phyloP scores from a whole-genome alignment of 163 green algal species.

The Coccomyxa subellipsoidea region DNA sequence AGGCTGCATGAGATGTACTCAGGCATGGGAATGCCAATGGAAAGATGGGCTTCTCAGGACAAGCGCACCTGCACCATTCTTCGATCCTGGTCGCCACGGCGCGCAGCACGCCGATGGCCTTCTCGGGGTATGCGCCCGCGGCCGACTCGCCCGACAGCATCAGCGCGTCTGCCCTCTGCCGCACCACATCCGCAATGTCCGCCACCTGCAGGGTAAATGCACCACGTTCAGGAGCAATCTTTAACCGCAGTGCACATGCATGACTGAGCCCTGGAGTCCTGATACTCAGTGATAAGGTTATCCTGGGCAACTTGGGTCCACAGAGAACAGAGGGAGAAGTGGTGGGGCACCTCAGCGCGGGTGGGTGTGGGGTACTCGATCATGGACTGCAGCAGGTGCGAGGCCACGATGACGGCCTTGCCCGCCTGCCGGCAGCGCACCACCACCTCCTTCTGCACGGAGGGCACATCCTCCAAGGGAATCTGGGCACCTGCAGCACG shows the following conservation, averaged over 20 bases:
- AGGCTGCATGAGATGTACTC: too few species aligned
- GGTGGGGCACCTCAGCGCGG: conserved; percentile 58
- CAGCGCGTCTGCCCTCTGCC: conserved; percentile 72
- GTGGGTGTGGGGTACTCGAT: conserved; percentile 77
- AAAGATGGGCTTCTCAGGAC: too few species aligned
- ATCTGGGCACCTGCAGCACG: conserved; percentile 65
- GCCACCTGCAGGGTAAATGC: conserved; percentile 37
- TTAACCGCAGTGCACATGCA: too few species aligned
- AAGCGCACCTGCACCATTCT: conserved; percentile 50
- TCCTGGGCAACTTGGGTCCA: too few species aligned
- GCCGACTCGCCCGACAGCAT: conserved; percentile 81
- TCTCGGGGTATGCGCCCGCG: conserved; percentile 60
- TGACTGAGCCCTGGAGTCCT: too few species aligned
- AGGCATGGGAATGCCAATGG: too few species aligned
- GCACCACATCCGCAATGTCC: conserved; percentile 74
- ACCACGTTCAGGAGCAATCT: background rate
- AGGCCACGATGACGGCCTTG: conserved; percentile 79
- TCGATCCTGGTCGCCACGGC: conserved; percentile 59
- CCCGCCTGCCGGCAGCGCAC: conserved; percentile 51
- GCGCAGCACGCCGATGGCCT: conserved; percentile 65
- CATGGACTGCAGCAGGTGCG: conserved; percentile 79
- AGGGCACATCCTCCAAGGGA: conserved; percentile 70
- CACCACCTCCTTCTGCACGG: conserved; percentile 74
- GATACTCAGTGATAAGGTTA: too few species aligned
- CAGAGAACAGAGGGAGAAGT: background rate